phyloP scores from a whole-genome alignment of 2,329 filamentous ascomycete genomes.

The Tolypocladium cylindrosporum region DNA sequence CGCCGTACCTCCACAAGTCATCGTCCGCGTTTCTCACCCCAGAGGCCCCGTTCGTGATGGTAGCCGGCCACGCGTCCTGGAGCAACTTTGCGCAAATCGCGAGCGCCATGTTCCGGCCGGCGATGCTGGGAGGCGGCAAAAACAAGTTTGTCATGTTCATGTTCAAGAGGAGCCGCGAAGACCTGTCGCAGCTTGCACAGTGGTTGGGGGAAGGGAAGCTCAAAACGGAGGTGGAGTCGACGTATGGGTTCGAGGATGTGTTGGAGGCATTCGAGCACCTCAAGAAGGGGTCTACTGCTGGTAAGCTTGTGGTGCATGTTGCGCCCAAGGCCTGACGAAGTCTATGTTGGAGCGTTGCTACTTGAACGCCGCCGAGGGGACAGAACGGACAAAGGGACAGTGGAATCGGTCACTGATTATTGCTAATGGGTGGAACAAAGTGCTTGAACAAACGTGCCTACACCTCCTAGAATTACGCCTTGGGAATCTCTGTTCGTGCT shows the following conservation, averaged over 20 bases:
- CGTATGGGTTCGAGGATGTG: slow-evolving; percentile 46
- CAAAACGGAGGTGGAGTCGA: slow-evolving; percentile 42
- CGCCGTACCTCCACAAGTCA: slow-evolving; percentile 40
- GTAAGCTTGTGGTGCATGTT: slow-evolving; percentile 44
- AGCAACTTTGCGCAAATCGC: slow-evolving; percentile 13
- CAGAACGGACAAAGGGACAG: not conserved
- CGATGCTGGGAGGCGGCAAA: slow-evolving; percentile 28
- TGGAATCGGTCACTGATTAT: not conserved
- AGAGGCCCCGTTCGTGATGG: slow-evolving; percentile 37
- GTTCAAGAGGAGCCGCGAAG: slow-evolving; percentile 28
- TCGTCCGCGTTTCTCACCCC: slow-evolving; percentile 39
- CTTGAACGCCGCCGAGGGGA: not conserved
- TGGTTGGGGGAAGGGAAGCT: slow-evolving; percentile 51
- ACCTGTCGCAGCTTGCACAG: slow-evolving; percentile 38
- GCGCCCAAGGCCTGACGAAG: slow-evolving; percentile 2
- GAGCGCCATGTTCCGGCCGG: slow-evolving; percentile 16
- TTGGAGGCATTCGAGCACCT: slow-evolving; percentile 46
- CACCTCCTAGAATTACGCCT: not conserved
- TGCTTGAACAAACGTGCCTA: not conserved
- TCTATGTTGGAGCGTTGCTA: not conserved
- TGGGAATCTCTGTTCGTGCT: not conserved
- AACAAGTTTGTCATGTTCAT: slow-evolving; percentile 30
- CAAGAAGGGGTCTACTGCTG: slow-evolving; percentile 46
- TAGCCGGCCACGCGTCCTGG: slow-evolving; percentile 30
- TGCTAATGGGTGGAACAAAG: not conserved